These are phyloP conservation scores for Leishmania turanica DNA, from an alignment of 208 protist species.

Conservation along the genomic window DNA sequence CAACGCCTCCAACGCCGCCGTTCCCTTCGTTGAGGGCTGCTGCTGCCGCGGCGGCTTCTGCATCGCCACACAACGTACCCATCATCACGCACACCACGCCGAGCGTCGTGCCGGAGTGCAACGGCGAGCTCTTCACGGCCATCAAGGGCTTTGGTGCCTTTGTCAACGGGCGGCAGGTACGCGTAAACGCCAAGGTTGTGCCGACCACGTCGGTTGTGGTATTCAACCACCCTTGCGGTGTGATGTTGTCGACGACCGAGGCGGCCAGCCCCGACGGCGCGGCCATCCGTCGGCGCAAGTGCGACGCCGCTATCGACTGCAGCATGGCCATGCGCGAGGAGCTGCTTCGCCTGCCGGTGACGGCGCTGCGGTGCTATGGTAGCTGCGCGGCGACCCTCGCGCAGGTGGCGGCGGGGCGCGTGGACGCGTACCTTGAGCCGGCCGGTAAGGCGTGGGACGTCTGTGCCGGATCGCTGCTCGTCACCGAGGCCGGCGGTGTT, in stretches of 20 bases:
- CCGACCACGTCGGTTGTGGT: slow-evolving; percentile 37
- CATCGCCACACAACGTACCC: not conserved
- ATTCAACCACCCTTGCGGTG: slow-evolving; percentile 49
- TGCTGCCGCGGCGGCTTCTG: not conserved
- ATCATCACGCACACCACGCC: slow-evolving; percentile 7
- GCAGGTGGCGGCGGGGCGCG: slow-evolving; percentile 60
- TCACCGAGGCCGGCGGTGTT: slow-evolving; percentile 74
- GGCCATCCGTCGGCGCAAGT: slow-evolving; percentile 18
- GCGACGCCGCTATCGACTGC: slow-evolving; percentile 42
- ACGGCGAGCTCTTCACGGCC: slow-evolving; percentile 74
- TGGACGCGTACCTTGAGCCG: slow-evolving; percentile 67
- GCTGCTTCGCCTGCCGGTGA: slow-evolving; percentile 34
- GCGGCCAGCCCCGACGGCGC: not conserved
- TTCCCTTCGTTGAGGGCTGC: not conserved
- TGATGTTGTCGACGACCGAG: slow-evolving; percentile 30
- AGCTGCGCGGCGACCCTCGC: slow-evolving; percentile 49
- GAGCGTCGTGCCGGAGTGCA: slow-evolving; percentile 31
- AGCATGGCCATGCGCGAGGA: slow-evolving; percentile 32
- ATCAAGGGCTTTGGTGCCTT: slow-evolving; percentile 65
- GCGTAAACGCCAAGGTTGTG: slow-evolving; percentile 24
- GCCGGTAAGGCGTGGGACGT: slow-evolving; percentile 67
- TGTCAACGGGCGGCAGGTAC: slow-evolving; percentile 57
- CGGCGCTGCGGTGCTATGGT: slow-evolving; percentile 48
- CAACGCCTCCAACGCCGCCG: not conserved
- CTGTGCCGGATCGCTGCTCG: slow-evolving; percentile 55